Percentiles rank a stretch among this genome's conserved stretches.
Conservation (phyloP, 495 filamentous ascomycete species). For the Niebla homalea region DNA sequence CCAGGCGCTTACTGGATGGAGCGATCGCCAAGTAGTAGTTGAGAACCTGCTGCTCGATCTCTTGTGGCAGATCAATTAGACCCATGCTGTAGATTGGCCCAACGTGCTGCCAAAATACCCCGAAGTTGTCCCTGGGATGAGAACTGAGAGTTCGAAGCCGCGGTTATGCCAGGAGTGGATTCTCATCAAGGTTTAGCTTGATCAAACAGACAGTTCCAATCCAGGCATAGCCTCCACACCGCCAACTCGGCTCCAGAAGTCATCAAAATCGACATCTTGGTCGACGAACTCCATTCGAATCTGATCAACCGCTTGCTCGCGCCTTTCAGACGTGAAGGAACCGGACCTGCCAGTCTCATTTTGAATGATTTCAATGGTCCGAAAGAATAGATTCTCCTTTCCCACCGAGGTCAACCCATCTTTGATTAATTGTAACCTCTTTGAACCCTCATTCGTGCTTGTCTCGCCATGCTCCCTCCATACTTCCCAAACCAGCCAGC, state of each 20-base stretch:
- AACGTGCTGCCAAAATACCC: no score
- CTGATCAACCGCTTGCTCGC: constrained; percentile 50
- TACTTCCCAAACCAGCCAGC: constrained; percentile 50
- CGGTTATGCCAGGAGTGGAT: no score
- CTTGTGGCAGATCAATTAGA: no score
- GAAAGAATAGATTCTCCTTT: constrained; percentile 73
- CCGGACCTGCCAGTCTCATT: constrained; percentile 63
- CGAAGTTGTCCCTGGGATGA: no score
- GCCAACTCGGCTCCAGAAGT: constrained; percentile 58
- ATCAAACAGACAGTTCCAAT: constrained; percentile 18
- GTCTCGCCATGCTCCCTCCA: constrained; percentile 19
- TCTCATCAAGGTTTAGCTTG: no score
- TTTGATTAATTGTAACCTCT: constrained; percentile 56
- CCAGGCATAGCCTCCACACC: constrained; percentile 48
- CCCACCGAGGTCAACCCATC: constrained; percentile 55
- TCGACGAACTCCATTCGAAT: constrained; percentile 55
- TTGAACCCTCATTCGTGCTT: constrained; percentile 36
- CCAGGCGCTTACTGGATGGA: no score
- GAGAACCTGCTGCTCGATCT: no score
- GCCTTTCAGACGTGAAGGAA: constrained; percentile 56
- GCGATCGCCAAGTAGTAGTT: no score
- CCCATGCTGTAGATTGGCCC: no score
- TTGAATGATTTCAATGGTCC: constrained; percentile 76
- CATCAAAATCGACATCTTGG: constrained; percentile 60
- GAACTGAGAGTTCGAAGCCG: no score